Conservation (phyloP, 1,139 yeast genomes). For the Groenewaldozyma auringiensis region DNA sequence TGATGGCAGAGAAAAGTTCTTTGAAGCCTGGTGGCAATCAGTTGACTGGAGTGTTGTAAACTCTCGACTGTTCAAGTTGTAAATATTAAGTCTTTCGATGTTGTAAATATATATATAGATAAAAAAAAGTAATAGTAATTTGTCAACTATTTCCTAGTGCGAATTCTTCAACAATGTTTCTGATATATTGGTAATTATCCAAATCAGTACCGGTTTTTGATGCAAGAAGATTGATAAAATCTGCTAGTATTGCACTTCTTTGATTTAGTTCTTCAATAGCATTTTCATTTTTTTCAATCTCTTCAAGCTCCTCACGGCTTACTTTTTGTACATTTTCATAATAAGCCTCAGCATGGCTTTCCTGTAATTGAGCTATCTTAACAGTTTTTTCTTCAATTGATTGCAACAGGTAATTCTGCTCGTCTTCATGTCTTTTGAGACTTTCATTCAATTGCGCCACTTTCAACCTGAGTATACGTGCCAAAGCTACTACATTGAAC, state of each 20-base stretch:
- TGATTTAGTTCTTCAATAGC: neutral
- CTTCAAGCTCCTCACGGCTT: neutral
- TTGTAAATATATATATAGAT: neutral
- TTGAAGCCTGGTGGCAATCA: constrained; percentile 68
- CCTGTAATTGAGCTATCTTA: neutral
- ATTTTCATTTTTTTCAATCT: neutral
- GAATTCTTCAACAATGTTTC: neutral
- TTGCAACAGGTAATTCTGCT: too few relatives aligned
- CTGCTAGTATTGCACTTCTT: neutral
- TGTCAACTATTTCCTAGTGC: too few relatives aligned
- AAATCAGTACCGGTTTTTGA: neutral
- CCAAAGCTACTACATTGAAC: too few relatives aligned
- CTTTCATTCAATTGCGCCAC: too few relatives aligned
- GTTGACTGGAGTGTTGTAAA: constrained; percentile 79
- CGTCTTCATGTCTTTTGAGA: too few relatives aligned
- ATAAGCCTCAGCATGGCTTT: neutral
- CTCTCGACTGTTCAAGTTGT: constrained; percentile 14
- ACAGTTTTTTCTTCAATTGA: neutral
- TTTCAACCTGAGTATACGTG: too few relatives aligned
- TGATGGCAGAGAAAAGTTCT: constrained; percentile 62
- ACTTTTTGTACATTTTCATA: too few relatives aligned
- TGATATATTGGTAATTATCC: neutral
- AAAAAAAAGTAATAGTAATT: neutral
- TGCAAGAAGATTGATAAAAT: neutral
- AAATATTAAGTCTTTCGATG: neutral